Base-by-base conservation (phyloP, 139 green algal species). In the Nannochloris sp. region DNA sequence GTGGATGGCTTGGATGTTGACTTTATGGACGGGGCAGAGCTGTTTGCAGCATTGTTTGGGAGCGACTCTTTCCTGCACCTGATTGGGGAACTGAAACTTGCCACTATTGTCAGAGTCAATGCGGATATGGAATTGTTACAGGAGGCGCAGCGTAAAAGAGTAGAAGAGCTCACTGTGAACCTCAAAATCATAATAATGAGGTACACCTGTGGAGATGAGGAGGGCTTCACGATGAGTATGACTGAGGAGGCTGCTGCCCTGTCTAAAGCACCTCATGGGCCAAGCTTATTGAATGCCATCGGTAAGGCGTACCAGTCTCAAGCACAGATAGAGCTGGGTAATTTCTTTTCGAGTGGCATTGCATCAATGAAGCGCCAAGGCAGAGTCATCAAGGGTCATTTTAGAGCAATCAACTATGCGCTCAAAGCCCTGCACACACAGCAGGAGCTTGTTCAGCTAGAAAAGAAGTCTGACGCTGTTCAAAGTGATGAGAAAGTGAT, bases 1-100 rank as follows among this genome's bases (percentile, higher is more conserved):
- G 59, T 62, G 11, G 78, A 88, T 33, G 83, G 66, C 2, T 67
- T 95, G 53, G 88, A 91, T 49, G 75, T 84, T 16, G 84, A 90
- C 62, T 91, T 93, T 70, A 83, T 94, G 72, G 87, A 95, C 30
- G 62, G 70, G 9, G 71, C 73, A 12, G 75, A 80, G 26, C 89
- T 95, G 67, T 95, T 95, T 71, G 77, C 68, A 48, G 87, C 87
- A 74, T 80, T 95, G 17, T 95, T 95, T 76, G 88, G 88, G 59
- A 83, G 65, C 57, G 87, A 95, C 55, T 61, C 71, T 62, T 91
- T 91, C 63, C 78, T 89, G 56, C 82, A 87, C 63, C 73, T 79
- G 67, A 77, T 83, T 14, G 88, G 88, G 0, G 88, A 95, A 78
- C 83, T 95, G n/a, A 68, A 85, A 36, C 78, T 94, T 3, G 85